Evolutionary conservation across 2,329 filamentous ascomycete species (phyloP), one percentile per base, ranked within the genome.

Genomic region (Colletotrichum sp.): DNA sequence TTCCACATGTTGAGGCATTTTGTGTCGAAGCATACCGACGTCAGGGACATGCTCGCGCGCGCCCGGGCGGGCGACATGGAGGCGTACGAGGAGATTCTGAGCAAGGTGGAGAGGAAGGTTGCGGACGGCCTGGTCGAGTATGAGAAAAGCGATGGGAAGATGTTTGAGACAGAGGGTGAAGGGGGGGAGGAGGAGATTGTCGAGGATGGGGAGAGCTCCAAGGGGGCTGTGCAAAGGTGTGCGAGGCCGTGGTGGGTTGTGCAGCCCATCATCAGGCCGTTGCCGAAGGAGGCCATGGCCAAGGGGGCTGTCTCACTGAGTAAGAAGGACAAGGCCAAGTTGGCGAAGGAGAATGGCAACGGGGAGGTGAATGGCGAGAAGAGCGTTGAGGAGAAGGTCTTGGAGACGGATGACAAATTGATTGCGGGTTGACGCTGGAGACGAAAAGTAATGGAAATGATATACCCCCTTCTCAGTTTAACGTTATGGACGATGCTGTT

Each of bases 1-100:
- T 99, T 99, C 88, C 94, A 98, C 83, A 90, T 99, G 30, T 90
- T 99, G 26, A 92, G 96, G 18, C 93, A 96, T 36, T 90, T 99
- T 28, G 93, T 99, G 38, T 89, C 93, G 3, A 90, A 89, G 77
- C 94, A 98, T 84, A 96, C 95, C 28, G 90, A 97, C 79, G 92
- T 99, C 36, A 92, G 97, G 36, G 95, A 99, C 82, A 91, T 93
- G n/a, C 90, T 99, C 3, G 96, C 95, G 1, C 89, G 88, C 76
- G 91, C 90, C 18, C 87, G 90, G 24, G 88, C 91, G 15, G 94
- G 94, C 43, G 94, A 98, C 79, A 92, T 99, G 71, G 87, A 90
- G 1, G 92, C 91, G 0, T 96, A 94, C 81, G 96, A 99, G 83
- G 89, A 91, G 13, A 92, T 98, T 1, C 88, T 98, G 3, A 83